Evolutionary conservation across 2,329 filamentous ascomycete genomes (phyloP).

Genomic region (Nemania abortiva): DNA sequence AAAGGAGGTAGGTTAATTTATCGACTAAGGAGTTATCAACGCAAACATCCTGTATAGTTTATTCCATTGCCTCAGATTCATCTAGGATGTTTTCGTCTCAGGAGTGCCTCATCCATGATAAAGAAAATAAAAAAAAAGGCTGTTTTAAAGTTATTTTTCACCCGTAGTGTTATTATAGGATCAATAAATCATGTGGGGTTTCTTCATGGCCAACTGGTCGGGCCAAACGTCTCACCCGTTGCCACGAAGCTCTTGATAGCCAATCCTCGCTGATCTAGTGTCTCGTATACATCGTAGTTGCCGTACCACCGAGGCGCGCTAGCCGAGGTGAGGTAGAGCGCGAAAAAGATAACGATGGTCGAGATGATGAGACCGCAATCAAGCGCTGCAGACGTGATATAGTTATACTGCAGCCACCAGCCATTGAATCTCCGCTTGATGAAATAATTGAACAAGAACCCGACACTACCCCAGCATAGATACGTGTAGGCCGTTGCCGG

Average conservation of each 20-base stretch:
- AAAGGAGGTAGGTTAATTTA: too few species aligned
- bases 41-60: not conserved
- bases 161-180: not conserved
- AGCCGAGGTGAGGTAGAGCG: conserved; percentile 70
- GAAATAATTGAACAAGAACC: conserved; percentile 75
- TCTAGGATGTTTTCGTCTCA: not conserved
- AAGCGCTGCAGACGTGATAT: conserved; percentile 77
- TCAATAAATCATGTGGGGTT: not conserved
- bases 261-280: conserved; percentile 59
- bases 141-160: not conserved
- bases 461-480: conserved; percentile 76
- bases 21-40: not conserved
- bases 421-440: conserved; percentile 74
- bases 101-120: not conserved
- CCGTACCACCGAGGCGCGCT: conserved; percentile 72
- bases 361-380: conserved; percentile 75
- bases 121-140: not conserved
- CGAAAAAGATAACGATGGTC: conserved; percentile 77
- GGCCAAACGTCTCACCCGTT: conserved; percentile 64
- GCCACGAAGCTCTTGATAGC: conserved; percentile 59
- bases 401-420: conserved; percentile 85
- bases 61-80: not conserved
- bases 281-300: conserved; percentile 62
- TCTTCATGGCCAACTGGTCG: conserved; percentile 59
- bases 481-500: conserved; percentile 79